These are phyloP conservation scores for Artomyces pyxidatus DNA, from an alignment of 768 basidiomycete species.

Conservation along the genomic window DNA sequence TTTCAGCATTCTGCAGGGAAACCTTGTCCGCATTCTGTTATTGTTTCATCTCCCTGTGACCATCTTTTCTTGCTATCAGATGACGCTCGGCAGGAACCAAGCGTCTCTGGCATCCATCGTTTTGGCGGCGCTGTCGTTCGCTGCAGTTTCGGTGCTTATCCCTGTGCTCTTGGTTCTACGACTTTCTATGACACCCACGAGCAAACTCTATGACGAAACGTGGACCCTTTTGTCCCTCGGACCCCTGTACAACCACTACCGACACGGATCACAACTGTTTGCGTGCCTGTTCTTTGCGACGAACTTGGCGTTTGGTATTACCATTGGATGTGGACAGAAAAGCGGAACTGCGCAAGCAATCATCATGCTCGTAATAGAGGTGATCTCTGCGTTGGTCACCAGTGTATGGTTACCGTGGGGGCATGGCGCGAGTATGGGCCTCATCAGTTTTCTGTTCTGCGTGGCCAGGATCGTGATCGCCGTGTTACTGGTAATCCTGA, in stretches of 20 bases:
- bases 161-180: constrained; percentile 70
- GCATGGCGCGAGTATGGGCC: constrained; percentile 92
- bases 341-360: constrained; percentile 91
- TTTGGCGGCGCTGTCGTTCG: constrained; percentile 77
- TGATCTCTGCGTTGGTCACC: constrained; percentile 78
- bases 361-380: constrained; percentile 83
- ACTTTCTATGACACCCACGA: constrained; percentile 73
- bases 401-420: constrained; percentile 97
- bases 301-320: constrained; percentile 75
- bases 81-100: constrained; percentile 47
- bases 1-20: constrained; percentile 75
- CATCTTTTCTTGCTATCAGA: constrained; percentile 84
- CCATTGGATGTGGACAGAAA: constrained; percentile 83
- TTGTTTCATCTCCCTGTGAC: constrained; percentile 94
- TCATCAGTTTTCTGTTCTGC: constrained; percentile 89
- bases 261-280: constrained; percentile 86
- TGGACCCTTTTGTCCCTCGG: constrained; percentile 85
- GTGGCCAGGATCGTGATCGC: constrained; percentile 86
- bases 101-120: constrained; percentile 56
- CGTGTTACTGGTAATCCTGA: constrained; percentile 84
- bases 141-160: constrained; percentile 67
- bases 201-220: constrained; percentile 92
- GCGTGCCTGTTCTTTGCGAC: constrained; percentile 72
- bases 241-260: constrained; percentile 91
- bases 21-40: constrained; percentile 83